These are phyloP conservation scores for Halteria grandinella DNA, from an alignment of 73 alveolate species.

Conservation along the genomic window DNA sequence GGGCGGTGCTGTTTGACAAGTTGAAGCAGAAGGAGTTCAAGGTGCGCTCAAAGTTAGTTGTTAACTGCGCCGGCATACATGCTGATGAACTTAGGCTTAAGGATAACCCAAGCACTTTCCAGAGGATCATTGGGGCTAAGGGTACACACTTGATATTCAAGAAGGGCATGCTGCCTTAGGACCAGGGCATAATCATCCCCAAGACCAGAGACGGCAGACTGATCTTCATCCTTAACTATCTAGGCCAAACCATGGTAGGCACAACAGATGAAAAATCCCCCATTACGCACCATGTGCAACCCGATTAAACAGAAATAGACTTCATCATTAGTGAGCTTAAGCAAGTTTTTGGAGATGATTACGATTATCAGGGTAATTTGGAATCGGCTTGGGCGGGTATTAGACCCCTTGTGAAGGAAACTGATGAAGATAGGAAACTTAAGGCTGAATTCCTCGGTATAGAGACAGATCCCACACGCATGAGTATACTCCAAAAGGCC, in stretches of 20 bases:
- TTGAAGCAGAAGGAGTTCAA: slow-evolving; percentile 66
- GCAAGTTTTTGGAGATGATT: slow-evolving; percentile 60
- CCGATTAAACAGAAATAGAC: slow-evolving; percentile 53
- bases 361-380: slow-evolving; percentile 54
- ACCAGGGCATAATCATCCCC: slow-evolving; percentile 78
- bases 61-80: slow-evolving; percentile 86
- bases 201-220: slow-evolving; percentile 88
- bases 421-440: slow-evolving; percentile 52
- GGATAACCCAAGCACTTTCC: slow-evolving; percentile 72
- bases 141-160: slow-evolving; percentile 88
- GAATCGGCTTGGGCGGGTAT: slow-evolving; percentile 81
- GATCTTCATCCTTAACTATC: slow-evolving; percentile 75
- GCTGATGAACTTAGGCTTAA: slow-evolving; percentile 79
- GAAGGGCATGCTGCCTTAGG: slow-evolving; percentile 55
- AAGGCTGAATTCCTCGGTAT: no score
- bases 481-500: no score
- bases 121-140: slow-evolving; percentile 74
- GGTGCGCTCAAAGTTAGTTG: slow-evolving; percentile 79
- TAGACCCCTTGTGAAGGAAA: slow-evolving; percentile 79
- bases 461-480: no score
- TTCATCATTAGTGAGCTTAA: slow-evolving; percentile 37
- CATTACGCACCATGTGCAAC: slow-evolving; percentile 17
- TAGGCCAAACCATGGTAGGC: slow-evolving; percentile 82
- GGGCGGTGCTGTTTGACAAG: slow-evolving; percentile 73
- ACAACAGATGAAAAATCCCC: slow-evolving; percentile 85